These are phyloP conservation scores for Pleochaeta shiraiana DNA, from an alignment of 2,329 filamentous ascomycete species.

Conservation along the genomic window DNA sequence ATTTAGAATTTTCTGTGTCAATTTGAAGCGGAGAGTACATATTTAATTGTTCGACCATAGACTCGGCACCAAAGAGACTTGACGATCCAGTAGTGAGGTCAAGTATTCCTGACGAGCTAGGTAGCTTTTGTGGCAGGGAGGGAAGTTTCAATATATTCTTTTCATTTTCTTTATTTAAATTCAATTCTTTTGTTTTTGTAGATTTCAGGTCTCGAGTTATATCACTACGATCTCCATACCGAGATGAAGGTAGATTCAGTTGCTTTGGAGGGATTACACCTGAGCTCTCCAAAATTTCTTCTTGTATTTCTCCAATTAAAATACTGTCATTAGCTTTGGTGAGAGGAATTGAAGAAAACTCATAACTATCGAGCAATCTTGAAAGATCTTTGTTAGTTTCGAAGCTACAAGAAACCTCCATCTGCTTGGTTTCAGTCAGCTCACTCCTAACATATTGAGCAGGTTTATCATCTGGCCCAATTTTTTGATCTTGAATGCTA, in stretches of 20 bases:
- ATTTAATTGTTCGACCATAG: conserved; percentile 16
- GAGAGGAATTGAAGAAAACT: conserved; percentile 6
- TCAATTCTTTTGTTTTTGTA: not conserved
- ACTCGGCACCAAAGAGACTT: conserved; percentile 17
- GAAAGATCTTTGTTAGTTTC: conserved; percentile 9
- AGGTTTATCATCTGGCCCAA: conserved; percentile 2
- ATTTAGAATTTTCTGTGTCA: conserved; percentile 5
- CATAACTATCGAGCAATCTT: conserved; percentile 9
- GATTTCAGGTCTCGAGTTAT: not conserved
- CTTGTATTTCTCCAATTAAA: conserved; percentile 18
- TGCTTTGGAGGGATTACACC: conserved; percentile 12
- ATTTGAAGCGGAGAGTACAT: conserved; percentile 16
- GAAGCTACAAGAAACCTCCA: conserved; percentile 16
- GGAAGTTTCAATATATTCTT: no score
- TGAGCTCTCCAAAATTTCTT: conserved; percentile 15
- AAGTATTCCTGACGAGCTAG: conserved; percentile 4
- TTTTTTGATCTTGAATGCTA: conserved; percentile 10
- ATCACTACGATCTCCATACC: not conserved
- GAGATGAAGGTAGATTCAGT: not conserved
- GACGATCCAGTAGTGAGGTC: conserved; percentile 10
- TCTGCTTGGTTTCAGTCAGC: conserved; percentile 12
- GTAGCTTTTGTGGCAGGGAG: not conserved
- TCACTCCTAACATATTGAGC: conserved; percentile 8
- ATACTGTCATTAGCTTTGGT: conserved; percentile 9
- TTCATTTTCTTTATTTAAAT: not conserved